Evolutionary conservation across 495 filamentous ascomycete genomes (phyloP).

Genomic region (Beverwykella pulmonaria): DNA sequence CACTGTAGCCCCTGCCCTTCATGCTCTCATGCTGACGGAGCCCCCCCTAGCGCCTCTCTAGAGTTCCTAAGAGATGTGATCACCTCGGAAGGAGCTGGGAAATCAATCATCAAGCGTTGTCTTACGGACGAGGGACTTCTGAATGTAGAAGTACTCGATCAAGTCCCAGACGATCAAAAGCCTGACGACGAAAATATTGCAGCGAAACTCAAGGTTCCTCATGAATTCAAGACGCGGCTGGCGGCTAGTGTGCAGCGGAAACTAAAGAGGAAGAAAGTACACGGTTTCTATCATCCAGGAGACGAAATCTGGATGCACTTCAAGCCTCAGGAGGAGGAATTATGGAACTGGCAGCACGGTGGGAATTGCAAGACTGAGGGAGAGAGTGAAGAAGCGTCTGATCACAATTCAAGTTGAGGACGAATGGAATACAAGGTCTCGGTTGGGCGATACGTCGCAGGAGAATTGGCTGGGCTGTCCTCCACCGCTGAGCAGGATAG

Average conservation of each 20-base stretch:
- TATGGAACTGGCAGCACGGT: constrained; percentile 45
- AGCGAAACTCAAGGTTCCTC: constrained; percentile 51
- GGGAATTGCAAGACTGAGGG: not conserved
- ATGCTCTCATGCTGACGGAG: constrained; percentile 40
- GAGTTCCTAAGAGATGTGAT: constrained; percentile 54
- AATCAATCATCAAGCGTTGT: constrained; percentile 44
- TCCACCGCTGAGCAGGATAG: not conserved
- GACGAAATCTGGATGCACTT: constrained; percentile 58
- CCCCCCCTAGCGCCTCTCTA: constrained; percentile 45
- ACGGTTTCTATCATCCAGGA: constrained; percentile 40
- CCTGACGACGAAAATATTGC: constrained; percentile 54
- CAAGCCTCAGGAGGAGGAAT: constrained; percentile 54
- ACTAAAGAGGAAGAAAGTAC: constrained; percentile 26
- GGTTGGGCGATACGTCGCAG: constrained; percentile 39
- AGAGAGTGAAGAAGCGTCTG: constrained; percentile 39
- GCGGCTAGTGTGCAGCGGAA: constrained; percentile 42
- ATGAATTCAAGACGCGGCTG: constrained; percentile 51
- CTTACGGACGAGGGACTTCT: constrained; percentile 52
- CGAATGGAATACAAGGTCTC: constrained; percentile 41
- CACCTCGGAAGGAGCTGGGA: constrained; percentile 41
- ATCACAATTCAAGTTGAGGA: not conserved
- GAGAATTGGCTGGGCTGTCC: constrained; percentile 12
- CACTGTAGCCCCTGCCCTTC: not conserved
- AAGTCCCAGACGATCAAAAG: constrained; percentile 49
- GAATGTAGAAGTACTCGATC: constrained; percentile 40